These are phyloP conservation scores for Rickenella mellea DNA, from an alignment of 768 basidiomycete genomes.

Conservation along the genomic window DNA sequence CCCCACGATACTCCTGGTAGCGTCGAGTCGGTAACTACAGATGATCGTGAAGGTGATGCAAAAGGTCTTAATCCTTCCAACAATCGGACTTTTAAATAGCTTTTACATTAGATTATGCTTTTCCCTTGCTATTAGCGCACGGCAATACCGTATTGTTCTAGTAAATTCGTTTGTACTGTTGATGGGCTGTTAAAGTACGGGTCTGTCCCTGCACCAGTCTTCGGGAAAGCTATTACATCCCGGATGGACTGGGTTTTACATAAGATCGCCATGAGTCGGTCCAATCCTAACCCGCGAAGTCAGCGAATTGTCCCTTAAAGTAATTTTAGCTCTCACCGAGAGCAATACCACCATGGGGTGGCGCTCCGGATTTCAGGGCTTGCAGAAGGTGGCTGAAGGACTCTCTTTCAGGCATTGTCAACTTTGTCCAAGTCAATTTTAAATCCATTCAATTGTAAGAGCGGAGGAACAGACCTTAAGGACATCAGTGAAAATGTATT, in stretches of 20 bases:
- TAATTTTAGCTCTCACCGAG: conserved; percentile 43
- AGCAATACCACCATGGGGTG: conserved; percentile 93
- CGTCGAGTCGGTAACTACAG: too few species aligned
- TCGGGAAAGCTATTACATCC: conserved; percentile 96
- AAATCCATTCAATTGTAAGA: background rate
- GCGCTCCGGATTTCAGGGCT: conserved; percentile 83
- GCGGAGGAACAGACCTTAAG: conserved; percentile 52
- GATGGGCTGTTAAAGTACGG: conserved; percentile 86
- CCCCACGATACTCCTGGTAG: too few species aligned
- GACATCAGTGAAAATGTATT: conserved; percentile 66
- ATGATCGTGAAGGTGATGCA: too few species aligned
- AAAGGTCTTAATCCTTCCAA: too few species aligned
- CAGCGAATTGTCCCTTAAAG: background rate
- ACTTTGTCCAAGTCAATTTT: conserved; percentile 28
- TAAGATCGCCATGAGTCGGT: conserved; percentile 86
- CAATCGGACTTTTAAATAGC: too few species aligned
- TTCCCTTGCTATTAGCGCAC: too few species aligned
- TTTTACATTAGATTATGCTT: too few species aligned
- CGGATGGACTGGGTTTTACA: conserved; percentile 82
- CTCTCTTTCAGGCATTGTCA: conserved; percentile 59
- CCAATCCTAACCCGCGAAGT: conserved; percentile 54
- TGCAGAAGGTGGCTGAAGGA: conserved; percentile 81
- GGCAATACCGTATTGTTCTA: conserved; percentile 66
- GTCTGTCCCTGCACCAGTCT: conserved; percentile 77
- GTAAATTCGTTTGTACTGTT: conserved; percentile 34